Conservation (phyloP, 2,329 filamentous ascomycete genomes). For the Arthrobotrys sphaeroides region DNA sequence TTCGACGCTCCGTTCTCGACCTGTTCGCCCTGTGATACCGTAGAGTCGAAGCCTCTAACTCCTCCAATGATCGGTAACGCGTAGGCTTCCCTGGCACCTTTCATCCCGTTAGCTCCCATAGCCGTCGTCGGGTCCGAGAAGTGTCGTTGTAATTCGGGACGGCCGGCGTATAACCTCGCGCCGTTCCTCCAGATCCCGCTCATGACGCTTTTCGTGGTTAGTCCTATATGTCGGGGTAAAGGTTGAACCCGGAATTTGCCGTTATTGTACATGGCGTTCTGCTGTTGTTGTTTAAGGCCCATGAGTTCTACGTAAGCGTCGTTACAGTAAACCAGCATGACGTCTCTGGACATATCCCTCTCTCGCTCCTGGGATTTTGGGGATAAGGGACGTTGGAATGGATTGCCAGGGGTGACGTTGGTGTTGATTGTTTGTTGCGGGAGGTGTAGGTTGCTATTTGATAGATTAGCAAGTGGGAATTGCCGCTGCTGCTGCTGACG, state of each 20-base stretch:
- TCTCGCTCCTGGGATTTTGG: conserved; percentile 26
- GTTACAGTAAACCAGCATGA: conserved; percentile 47
- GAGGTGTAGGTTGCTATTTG: conserved; percentile 22
- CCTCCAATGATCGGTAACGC: conserved; percentile 35
- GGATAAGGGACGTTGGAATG: conserved; percentile 42
- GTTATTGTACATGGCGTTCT: conserved; percentile 14
- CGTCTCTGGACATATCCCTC: conserved; percentile 42
- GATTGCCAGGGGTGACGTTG: conserved; percentile 30
- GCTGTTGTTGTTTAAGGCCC: conserved; percentile 48
- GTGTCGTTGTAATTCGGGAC: conserved; percentile 42
- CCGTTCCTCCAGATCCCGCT: conserved; percentile 47
- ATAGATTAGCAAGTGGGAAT: not conserved
- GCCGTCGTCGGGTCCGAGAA: conserved; percentile 40
- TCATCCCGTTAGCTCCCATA: not conserved
- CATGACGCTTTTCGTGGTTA: conserved; percentile 38
- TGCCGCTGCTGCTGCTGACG: not conserved
- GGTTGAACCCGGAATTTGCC: conserved; percentile 46
- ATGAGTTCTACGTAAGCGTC: conserved; percentile 50
- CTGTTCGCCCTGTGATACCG: conserved; percentile 21
- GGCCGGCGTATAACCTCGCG: conserved; percentile 30
- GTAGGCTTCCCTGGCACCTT: conserved; percentile 42
- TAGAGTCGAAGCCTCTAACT: conserved; percentile 28
- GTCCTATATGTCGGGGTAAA: conserved; percentile 38
- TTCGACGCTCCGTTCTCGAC: conserved; percentile 40
- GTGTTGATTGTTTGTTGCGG: conserved; percentile 38